phyloP scores from a whole-genome alignment of 305 asterid species.

The Fraxinus nigra region DNA sequence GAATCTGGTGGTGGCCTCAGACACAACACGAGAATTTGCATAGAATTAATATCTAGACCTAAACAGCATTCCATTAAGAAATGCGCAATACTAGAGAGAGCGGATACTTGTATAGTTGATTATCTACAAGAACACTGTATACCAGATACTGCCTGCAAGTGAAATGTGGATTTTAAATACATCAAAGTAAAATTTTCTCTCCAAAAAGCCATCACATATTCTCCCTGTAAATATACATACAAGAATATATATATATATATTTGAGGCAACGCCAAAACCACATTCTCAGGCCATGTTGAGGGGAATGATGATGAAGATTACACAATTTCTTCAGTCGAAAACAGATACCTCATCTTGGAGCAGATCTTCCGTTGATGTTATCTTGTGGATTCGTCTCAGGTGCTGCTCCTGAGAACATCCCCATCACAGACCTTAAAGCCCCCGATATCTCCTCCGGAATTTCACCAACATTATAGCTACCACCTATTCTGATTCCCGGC shows the following conservation, averaged over 20 bases:
- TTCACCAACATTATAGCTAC: slow-evolving; percentile 45
- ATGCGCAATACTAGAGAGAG: not conserved
- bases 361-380: slow-evolving; percentile 38
- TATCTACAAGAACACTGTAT: not conserved
- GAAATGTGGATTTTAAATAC: not conserved
- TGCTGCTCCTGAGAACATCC: slow-evolving; percentile 57
- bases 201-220: not conserved
- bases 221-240: not conserved
- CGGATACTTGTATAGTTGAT: not conserved
- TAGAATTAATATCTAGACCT: not conserved
- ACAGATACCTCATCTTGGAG: slow-evolving; percentile 32
- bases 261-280: not conserved
- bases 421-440: slow-evolving; percentile 71
- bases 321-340: not conserved
- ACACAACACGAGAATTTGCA: not conserved
- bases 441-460: slow-evolving; percentile 67
- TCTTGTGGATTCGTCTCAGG: slow-evolving; percentile 43
- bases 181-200: not conserved
- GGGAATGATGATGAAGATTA: slow-evolving; percentile 7
- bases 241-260: not conserved
- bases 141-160: not conserved
- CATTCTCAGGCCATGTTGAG: not conserved
- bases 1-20: not conserved
- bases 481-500: slow-evolving; percentile 42
- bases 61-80: not conserved